These are phyloP conservation scores for Tilletia caries DNA, from an alignment of 1,284 basidiomycete genomes.

Conservation along the genomic window DNA sequence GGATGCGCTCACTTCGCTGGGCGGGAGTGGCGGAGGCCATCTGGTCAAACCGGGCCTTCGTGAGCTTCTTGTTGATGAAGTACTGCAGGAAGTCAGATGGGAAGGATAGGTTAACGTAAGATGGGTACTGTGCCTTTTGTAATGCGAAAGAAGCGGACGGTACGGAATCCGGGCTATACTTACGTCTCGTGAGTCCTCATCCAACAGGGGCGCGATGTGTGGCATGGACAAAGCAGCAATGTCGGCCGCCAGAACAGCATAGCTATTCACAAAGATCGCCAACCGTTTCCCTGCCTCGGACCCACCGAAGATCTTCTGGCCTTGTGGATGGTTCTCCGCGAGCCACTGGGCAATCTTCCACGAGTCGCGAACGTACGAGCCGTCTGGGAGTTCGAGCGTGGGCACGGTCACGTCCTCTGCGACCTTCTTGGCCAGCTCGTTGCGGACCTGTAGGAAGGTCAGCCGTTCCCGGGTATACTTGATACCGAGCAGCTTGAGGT, in stretches of 20 bases:
- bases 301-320: conserved; percentile 26
- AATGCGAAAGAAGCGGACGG: neutral
- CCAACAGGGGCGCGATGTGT: conserved; percentile 27
- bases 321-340: conserved; percentile 30
- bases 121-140: no score
- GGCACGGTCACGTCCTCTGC: conserved; percentile 41
- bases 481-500: conserved; percentile 36
- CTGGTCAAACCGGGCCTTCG: conserved; percentile 27
- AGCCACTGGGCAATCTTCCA: conserved; percentile 36
- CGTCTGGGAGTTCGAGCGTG: conserved; percentile 32
- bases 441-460: conserved; percentile 39
- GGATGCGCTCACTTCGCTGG: conserved; percentile 19
- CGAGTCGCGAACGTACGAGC: conserved; percentile 36
- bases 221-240: conserved; percentile 28
- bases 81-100: conserved; percentile 22
- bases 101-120: neutral
- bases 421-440: conserved; percentile 26
- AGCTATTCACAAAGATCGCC: conserved; percentile 33
- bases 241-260: conserved; percentile 27
- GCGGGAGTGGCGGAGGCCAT: conserved; percentile 15
- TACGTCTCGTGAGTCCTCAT: conserved; percentile 18
- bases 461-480: conserved; percentile 37
- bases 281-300: conserved; percentile 26
- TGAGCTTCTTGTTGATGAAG: conserved; percentile 38
- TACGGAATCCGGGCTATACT: neutral